Evolutionary conservation across 2,329 filamentous ascomycete genomes (phyloP).

Genomic region (Penicillium sumatraense): DNA sequence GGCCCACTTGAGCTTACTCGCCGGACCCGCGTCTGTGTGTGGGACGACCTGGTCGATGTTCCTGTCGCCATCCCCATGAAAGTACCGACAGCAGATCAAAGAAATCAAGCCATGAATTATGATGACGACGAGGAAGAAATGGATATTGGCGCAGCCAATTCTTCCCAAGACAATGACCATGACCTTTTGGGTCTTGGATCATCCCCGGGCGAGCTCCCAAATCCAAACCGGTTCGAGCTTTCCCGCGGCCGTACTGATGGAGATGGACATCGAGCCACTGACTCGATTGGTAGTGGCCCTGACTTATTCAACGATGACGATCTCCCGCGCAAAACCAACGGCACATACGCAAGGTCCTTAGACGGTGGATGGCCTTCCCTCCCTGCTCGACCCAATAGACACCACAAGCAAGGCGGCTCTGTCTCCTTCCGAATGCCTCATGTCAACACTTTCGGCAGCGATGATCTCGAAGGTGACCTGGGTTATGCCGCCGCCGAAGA

Average conservation of each 20-base stretch:
- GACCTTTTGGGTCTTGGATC: conserved; percentile 73
- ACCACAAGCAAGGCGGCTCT: conserved; percentile 42
- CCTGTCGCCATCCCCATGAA: conserved; percentile 92
- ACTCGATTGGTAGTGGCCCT: conserved; percentile 40
- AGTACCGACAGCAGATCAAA: conserved; percentile 79
- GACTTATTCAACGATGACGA: conserved; percentile 36
- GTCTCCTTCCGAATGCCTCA: conserved; percentile 43
- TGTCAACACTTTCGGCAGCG: conserved; percentile 61
- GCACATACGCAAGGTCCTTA: conserved; percentile 37
- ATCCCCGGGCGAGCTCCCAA: conserved; percentile 66
- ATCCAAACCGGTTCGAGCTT: conserved; percentile 76
- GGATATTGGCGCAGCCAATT: conserved; percentile 78
- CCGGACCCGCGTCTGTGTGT: conserved; percentile 89
- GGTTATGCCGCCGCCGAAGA: conserved; percentile 93
- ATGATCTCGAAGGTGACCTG: conserved; percentile 87
- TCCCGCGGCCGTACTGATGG: conserved; percentile 47
- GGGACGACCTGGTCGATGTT: conserved; percentile 97
- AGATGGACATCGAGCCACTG: conserved; percentile 38
- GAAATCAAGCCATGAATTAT: conserved; percentile 61
- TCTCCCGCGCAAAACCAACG: conserved; percentile 36
- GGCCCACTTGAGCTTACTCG: conserved; percentile 92
- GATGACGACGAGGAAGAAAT: conserved; percentile 77
- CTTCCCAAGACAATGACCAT: conserved; percentile 56
- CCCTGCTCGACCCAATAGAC: conserved; percentile 38
- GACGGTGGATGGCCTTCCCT: conserved; percentile 42